phyloP scores from a whole-genome alignment of 2,329 filamentous ascomycete species.

The Pseudogymnoascus sp. region DNA sequence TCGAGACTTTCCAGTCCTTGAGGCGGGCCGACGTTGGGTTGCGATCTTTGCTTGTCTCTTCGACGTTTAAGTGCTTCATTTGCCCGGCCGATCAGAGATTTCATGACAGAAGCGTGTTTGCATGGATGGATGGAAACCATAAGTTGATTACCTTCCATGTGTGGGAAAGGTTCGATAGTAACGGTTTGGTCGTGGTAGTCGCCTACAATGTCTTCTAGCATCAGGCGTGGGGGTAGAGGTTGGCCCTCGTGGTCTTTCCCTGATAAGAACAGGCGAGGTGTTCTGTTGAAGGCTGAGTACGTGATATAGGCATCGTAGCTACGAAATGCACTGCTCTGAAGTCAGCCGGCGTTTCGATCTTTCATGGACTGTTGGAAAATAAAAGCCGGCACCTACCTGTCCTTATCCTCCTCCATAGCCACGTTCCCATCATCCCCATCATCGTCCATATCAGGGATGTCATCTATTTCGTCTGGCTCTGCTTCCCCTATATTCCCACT shows the following conservation, averaged over 20 bases:
- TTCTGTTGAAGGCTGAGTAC: slow-evolving; percentile 94
- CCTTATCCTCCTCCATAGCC: slow-evolving; percentile 69
- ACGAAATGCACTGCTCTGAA: slow-evolving; percentile 57
- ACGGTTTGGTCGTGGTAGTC: slow-evolving; percentile 99
- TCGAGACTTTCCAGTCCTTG: slow-evolving; percentile 61
- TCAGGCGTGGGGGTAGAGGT: slow-evolving; percentile 70
- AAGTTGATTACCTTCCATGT: slow-evolving; percentile 77
- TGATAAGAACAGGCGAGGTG: slow-evolving; percentile 87
- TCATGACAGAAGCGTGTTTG: slow-evolving; percentile 97
- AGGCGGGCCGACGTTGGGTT: slow-evolving; percentile 23
- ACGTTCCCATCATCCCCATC: slow-evolving; percentile 94
- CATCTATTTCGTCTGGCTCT: slow-evolving; percentile 62
- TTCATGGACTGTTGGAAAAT: slow-evolving; percentile 38
- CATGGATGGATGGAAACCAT: slow-evolving; percentile 97
- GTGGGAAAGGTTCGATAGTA: slow-evolving; percentile 93
- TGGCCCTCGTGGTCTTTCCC: slow-evolving; percentile 76
- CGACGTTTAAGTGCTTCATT: slow-evolving; percentile 87
- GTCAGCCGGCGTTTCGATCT: neutral
- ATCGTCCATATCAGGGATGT: slow-evolving; percentile 93
- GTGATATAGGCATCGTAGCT: slow-evolving; percentile 99
- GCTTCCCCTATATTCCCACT: slow-evolving; percentile 69
- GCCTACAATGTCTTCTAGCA: slow-evolving; percentile 96
- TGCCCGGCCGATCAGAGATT: slow-evolving; percentile 87
- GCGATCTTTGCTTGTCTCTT: slow-evolving; percentile 64
- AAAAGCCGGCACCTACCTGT: neutral